Evolutionary conservation across 768 basidiomycete species (phyloP), one percentile per base, ranked within the genome.

Genomic region (Tephrocybe sp.): DNA sequence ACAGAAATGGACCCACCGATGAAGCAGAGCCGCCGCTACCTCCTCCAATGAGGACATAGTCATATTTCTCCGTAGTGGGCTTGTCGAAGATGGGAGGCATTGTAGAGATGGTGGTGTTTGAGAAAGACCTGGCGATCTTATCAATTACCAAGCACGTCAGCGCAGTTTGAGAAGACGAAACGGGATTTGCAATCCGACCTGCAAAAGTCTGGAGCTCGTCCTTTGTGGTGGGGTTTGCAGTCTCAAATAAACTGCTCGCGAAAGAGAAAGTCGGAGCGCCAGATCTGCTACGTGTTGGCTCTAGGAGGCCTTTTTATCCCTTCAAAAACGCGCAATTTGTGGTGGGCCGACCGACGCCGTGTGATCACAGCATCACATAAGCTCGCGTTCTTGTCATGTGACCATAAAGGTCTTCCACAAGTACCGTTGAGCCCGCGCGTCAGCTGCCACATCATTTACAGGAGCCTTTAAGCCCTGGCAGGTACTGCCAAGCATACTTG

Each of bases 1-100:
- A 11, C 11, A 30, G 28, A n/a, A n/a, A 30, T 11, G 28, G 15
- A 71, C 88, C 63, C 63, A 92, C 93, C 54, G 92, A 88, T 49
- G 87, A 85, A 9, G 84, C 96, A 28, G 92, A 84, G 51, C 96
- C 97, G 51, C 93, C 97, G 53, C 91, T 94, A 30, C 97, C 97
- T 54, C 93, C 94, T 45, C 94, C 94, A 60, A 97, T 86, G 59
- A 91, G 83, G 44, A 97, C 81, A 61, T 88, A 84, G 64, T 97
- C 94, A 66, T 89, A 92, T 64, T 80, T 81, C 38, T 84, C 83
- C 15, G 67, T 65, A 3, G 76, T 81, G 15, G 88, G 84, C 60
- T 75, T 83, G 48, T 81, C 74, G 54, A 58, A 75, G 41, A 90
- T 70, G 32, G 90, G 90, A 44, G 90, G 78, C 88, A 92, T 91